Conservation (phyloP, 441 rosid genomes). For the Omphalea diandra region DNA sequence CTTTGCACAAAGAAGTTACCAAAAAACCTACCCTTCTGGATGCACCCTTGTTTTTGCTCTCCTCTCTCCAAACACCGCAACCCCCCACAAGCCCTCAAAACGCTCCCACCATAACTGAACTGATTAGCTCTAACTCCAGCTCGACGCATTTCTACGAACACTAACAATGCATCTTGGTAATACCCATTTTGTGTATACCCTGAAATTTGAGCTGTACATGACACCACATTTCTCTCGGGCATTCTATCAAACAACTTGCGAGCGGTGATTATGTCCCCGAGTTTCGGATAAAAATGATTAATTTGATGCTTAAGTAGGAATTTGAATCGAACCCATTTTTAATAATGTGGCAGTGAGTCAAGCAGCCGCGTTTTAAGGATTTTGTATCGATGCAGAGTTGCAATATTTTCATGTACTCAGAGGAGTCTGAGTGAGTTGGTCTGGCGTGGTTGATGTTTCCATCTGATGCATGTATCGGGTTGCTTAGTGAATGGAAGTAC, state of each 20-base stretch:
- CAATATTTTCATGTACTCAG: constrained; percentile 36
- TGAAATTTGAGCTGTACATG: constrained; percentile 77
- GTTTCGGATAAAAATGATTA: constrained; percentile 39
- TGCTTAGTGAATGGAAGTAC: neutral
- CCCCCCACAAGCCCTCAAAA: constrained; percentile 56
- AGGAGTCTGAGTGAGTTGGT: constrained; percentile 16
- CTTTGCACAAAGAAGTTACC: constrained; percentile 53
- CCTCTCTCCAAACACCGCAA: constrained; percentile 52
- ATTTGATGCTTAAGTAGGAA: constrained; percentile 38
- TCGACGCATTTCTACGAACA: constrained; percentile 48
- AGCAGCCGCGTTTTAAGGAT: constrained; percentile 29
- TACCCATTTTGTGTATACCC: constrained; percentile 43
- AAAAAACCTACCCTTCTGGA: constrained; percentile 58
- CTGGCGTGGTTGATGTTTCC: neutral
- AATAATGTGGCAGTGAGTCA: constrained; percentile 45
- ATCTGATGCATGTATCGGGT: neutral
- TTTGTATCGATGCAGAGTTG: constrained; percentile 33
- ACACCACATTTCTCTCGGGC: constrained; percentile 47
- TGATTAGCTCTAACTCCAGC: constrained; percentile 48
- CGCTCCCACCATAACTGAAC: constrained; percentile 68
- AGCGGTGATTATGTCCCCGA: constrained; percentile 34
- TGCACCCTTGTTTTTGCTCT: constrained; percentile 64
- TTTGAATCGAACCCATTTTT: constrained; percentile 42
- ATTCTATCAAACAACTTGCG: constrained; percentile 68
- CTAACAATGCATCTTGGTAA: constrained; percentile 35